Conservation (phyloP, 306 rosid genomes). For the Boehmeria nivea region DNA sequence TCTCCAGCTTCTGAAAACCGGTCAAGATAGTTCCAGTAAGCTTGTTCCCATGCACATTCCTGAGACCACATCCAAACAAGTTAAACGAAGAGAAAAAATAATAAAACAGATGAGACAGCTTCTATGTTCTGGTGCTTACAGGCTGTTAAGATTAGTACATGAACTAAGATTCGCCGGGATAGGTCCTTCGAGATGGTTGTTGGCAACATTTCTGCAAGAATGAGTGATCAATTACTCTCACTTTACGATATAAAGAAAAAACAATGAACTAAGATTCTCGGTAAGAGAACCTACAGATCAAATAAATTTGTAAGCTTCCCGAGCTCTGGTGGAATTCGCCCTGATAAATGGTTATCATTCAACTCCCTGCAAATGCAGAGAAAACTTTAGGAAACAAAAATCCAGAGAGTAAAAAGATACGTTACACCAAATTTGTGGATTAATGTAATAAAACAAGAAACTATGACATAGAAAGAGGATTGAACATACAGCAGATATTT, state of each 20-base stretch:
- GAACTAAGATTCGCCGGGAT: conserved; percentile 79
- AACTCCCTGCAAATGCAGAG: conserved; percentile 54
- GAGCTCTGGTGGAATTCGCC: conserved; percentile 86
- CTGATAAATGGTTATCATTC: conserved; percentile 72
- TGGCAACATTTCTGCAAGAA: conserved; percentile 70
- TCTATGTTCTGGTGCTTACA: conserved; percentile 47
- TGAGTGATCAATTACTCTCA: neutral
- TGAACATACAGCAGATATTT: too few species aligned
- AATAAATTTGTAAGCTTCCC: conserved; percentile 87
- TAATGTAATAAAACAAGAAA: too few species aligned
- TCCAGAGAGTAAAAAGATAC: too few species aligned
- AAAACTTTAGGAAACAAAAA: neutral
- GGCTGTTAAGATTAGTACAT: conserved; percentile 88
- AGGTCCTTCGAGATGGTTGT: conserved; percentile 79
- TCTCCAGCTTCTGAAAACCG: conserved; percentile 77
- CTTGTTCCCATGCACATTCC: conserved; percentile 79
- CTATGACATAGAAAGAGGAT: too few species aligned
- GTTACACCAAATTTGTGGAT: too few species aligned
- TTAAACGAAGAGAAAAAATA: neutral
- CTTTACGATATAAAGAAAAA: neutral
- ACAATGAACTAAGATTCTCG: neutral
- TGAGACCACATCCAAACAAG: conserved; percentile 16
- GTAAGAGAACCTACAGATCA: conserved; percentile 63
- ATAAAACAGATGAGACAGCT: neutral
- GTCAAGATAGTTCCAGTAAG: conserved; percentile 76